Percentiles rank a stretch among this genome's conserved stretches.
Conservation (phyloP, 2,329 filamentous ascomycete species). For the Alternaria brassicicola region DNA sequence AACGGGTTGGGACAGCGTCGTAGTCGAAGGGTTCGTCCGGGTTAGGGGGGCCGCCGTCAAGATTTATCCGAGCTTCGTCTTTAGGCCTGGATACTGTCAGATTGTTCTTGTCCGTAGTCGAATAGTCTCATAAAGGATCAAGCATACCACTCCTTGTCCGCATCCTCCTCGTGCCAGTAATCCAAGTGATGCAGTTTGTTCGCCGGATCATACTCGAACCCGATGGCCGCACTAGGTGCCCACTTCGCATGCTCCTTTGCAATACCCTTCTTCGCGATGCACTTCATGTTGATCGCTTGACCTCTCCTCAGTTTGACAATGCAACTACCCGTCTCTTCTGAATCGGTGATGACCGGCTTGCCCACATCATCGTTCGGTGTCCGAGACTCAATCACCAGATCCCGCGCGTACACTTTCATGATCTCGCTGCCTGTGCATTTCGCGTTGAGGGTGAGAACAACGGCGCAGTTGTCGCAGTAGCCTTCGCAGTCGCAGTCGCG, state of each 20-base stretch:
- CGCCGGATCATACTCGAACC: constrained; percentile 97
- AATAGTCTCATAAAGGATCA: not conserved
- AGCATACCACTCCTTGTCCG: constrained; percentile 81
- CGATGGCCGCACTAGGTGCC: constrained; percentile 89
- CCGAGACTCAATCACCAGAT: constrained; percentile 74
- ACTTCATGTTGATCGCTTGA: constrained; percentile 88
- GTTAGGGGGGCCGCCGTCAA: constrained; percentile 73
- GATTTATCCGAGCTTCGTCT: constrained; percentile 78
- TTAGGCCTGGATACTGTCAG: constrained; percentile 66
- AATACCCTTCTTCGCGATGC: constrained; percentile 97
- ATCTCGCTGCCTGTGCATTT: constrained; percentile 84
- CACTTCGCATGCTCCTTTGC: constrained; percentile 99
- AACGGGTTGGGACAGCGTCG: constrained; percentile 79
- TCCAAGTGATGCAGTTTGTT: constrained; percentile 93
- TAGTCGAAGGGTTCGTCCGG: constrained; percentile 91
- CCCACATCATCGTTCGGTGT: constrained; percentile 78
- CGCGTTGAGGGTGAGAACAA: constrained; percentile 82
- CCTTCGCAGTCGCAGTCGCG: constrained; percentile 97
- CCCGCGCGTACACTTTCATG: constrained; percentile 92
- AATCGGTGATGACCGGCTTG: constrained; percentile 81
- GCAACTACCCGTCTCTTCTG: constrained; percentile 78
- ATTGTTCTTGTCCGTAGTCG: not conserved
- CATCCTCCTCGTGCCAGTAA: constrained; percentile 92
- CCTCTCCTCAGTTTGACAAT: constrained; percentile 89
- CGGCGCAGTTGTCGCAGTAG: constrained; percentile 89